Evolutionary conservation across 202 grass and related monocot genomes (phyloP), one percentile per base, ranked within the genome.

Genomic region (Cymbopogon flexuosus): DNA sequence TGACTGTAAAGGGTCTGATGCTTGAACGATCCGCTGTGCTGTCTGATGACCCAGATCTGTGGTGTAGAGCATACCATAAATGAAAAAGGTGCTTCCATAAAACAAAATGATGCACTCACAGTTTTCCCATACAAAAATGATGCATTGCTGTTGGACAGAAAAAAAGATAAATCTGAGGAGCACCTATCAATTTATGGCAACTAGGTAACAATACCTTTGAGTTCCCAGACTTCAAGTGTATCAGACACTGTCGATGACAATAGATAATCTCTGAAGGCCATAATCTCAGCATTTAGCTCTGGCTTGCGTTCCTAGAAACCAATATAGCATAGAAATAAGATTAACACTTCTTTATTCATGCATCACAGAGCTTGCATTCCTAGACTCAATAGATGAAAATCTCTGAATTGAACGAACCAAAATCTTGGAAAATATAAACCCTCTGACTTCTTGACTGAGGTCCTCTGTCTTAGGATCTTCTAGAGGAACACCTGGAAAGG

Each of bases 341-440:
- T 87, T 54, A 78, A 54, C 41, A 34, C 54, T 75, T 71, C 45
- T 75, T n/a, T 72, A 68, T 57, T 9, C 67, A 73, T 31, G 34
- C 61, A 91, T 76, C 81, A 84, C 34, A 67, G 18, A 58, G 54
- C 54, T n/a, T 46, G 75, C n/a, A 12, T 75, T 18, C 46, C 54
- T 58, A 9, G n/a, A 23, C 19, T 58, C 65, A 18, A 60, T 58
- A 42, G 15, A 57, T 10, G 29, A 42, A 45, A 79, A 58, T 31
- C 22, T 72, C 29, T 77, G 29, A 78, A 82, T 75, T 67, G 73
- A 83, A 83, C 92, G 37, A 88, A 98, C 95, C 92, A 98, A 77
- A 84, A 98, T 91, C 72, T 94, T 98, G 16, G 92, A 93, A 91
- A 98, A 93, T 93, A 98, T 98, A 87, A 98, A 95, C 42, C 95